These are phyloP conservation scores for Sarcomyxa edulis DNA, from an alignment of 768 basidiomycete species.

Conservation along the genomic window DNA sequence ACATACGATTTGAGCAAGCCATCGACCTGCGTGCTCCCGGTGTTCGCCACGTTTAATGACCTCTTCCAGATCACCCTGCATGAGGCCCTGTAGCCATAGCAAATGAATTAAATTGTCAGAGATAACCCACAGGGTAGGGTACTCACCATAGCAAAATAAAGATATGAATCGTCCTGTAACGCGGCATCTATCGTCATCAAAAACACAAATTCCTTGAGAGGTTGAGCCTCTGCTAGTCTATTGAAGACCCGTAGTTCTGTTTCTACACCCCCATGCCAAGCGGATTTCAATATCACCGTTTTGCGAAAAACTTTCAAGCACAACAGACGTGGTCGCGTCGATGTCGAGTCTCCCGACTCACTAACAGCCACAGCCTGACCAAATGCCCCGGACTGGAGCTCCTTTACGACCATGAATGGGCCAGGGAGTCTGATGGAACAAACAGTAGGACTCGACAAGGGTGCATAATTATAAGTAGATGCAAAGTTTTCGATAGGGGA, in stretches of 20 bases:
- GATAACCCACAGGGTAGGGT: background rate
- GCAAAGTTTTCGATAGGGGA: too few relatives aligned
- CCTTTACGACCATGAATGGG: too few relatives aligned
- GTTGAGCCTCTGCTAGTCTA: conserved; percentile 20
- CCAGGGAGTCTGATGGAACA: too few relatives aligned
- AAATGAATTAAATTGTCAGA: background rate
- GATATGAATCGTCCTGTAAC: conserved; percentile 19
- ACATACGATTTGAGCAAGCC: conserved; percentile 36
- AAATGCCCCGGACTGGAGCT: too few relatives aligned
- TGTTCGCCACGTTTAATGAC: conserved; percentile 19
- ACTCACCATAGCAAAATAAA: conserved; percentile 37
- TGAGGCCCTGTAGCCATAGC: conserved; percentile 26
- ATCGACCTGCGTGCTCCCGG: conserved; percentile 26
- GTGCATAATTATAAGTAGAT: too few relatives aligned
- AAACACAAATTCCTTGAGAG: conserved; percentile 21
- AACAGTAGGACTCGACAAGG: too few relatives aligned
- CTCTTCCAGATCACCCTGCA: conserved; percentile 29
- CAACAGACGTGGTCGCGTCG: too few relatives aligned
- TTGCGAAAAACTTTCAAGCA: too few relatives aligned
- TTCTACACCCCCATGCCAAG: too few relatives aligned
- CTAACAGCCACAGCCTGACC: too few relatives aligned
- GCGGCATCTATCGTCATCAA: conserved; percentile 33
- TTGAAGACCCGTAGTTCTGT: conserved; percentile 31
- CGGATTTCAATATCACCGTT: too few relatives aligned
- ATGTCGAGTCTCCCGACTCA: too few relatives aligned